Conservation (phyloP, 2,329 filamentous ascomycete species). For the Botryosphaeria dothidea region DNA sequence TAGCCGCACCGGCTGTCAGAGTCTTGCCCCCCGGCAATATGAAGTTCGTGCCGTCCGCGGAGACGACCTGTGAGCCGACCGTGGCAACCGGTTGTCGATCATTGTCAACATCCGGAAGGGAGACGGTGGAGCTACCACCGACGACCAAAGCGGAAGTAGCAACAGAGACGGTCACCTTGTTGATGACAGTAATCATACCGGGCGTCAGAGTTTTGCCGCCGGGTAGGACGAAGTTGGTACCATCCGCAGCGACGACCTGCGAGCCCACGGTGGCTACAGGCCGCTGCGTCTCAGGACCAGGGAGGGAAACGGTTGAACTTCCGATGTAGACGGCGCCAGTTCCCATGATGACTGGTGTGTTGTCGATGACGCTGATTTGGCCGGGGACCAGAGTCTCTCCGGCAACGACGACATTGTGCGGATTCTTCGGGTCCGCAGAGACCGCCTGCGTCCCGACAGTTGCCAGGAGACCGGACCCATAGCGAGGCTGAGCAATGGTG, state of each 20-base stretch:
- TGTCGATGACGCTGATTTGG: not conserved
- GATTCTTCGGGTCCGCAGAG: conserved; percentile 2
- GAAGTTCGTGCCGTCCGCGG: not conserved
- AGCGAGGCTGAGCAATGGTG: not conserved
- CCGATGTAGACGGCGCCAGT: conserved; percentile 8
- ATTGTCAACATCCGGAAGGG: not conserved
- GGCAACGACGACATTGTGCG: not conserved
- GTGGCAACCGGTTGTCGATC: not conserved
- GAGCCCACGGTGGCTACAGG: not conserved
- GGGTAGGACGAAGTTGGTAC: not conserved
- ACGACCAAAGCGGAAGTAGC: not conserved
- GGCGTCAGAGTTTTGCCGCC: not conserved
- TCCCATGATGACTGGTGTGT: not conserved
- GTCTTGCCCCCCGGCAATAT: not conserved
- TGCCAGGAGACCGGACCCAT: not conserved
- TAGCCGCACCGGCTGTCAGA: not conserved
- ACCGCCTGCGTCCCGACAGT: not conserved
- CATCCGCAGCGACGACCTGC: not conserved
- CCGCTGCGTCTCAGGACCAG: not conserved
- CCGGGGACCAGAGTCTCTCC: not conserved
- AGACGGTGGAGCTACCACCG: not conserved
- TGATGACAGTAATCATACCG: not conserved
- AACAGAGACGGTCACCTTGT: not conserved
- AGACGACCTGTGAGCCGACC: not conserved
- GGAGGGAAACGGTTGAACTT: not conserved